Evolutionary conservation across 78 protist genomes (phyloP).

Genomic region (Dictyostelium purpureum): DNA sequence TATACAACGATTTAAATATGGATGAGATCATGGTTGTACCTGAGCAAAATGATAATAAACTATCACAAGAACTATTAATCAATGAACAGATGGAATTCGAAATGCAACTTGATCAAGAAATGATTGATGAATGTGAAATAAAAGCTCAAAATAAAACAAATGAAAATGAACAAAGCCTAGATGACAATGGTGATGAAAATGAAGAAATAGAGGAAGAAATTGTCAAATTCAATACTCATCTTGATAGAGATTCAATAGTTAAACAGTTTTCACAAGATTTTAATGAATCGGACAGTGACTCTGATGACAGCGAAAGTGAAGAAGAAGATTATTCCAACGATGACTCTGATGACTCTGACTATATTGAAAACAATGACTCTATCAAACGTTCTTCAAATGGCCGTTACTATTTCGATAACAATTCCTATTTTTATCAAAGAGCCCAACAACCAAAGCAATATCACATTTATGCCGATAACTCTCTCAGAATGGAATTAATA

Average conservation of each 20-base stretch:
- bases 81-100: too few species aligned
- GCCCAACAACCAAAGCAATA: neutral
- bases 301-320: neutral
- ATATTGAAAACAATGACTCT: neutral
- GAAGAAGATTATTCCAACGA: neutral
- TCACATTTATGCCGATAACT: slow-evolving; percentile 50
- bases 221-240: neutral
- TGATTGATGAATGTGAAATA: neutral
- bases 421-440: neutral
- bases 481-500: slow-evolving; percentile 38
- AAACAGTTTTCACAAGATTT: neutral
- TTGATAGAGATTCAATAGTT: neutral
- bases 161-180: neutral
- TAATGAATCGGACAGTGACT: neutral
- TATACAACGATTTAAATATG: neutral
- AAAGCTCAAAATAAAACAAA: neutral
- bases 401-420: neutral
- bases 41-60: neutral
- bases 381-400: neutral
- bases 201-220: neutral
- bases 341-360: neutral
- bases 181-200: neutral
- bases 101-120: too few species aligned
- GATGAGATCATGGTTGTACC: neutral
- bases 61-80: neutral